phyloP scores from a whole-genome alignment of 345 rosid species.

The Euclidium syriacum region DNA sequence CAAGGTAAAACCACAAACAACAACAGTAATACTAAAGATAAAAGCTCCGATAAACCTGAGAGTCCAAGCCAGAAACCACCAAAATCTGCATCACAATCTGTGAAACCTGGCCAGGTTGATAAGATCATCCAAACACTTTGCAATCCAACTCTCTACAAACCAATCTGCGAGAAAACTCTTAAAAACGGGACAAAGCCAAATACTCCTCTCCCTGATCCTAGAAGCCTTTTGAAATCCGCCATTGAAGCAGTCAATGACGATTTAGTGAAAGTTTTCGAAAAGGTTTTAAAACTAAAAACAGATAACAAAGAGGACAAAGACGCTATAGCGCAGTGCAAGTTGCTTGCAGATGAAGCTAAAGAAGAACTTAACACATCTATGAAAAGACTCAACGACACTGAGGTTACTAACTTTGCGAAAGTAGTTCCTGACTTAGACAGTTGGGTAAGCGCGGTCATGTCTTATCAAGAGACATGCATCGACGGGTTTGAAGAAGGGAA shows the following conservation, averaged over 20 bases:
- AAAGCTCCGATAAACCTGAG: neutral
- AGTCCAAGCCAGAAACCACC: slow-evolving; percentile 16
- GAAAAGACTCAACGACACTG: slow-evolving; percentile 19
- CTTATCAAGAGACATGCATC: slow-evolving; percentile 71
- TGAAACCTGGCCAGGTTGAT: slow-evolving; percentile 20
- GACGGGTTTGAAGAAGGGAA: slow-evolving; percentile 81
- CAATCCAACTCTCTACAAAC: slow-evolving; percentile 43
- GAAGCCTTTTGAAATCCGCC: slow-evolving; percentile 42
- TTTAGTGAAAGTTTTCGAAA: slow-evolving; percentile 33
- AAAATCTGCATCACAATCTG: slow-evolving; percentile 5
- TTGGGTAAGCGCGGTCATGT: slow-evolving; percentile 79
- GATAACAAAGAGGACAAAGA: slow-evolving; percentile 39
- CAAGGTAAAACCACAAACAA: slow-evolving; percentile 16
- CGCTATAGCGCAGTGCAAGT: slow-evolving; percentile 60
- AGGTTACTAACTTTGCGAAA: slow-evolving; percentile 18
- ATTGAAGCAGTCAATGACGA: slow-evolving; percentile 45
- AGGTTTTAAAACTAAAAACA: slow-evolving; percentile 32
- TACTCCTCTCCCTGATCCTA: slow-evolving; percentile 34
- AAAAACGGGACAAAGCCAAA: slow-evolving; percentile 23
- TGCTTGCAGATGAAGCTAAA: slow-evolving; percentile 44
- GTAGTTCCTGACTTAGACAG: slow-evolving; percentile 40
- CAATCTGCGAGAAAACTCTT: slow-evolving; percentile 43
- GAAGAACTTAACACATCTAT: slow-evolving; percentile 43
- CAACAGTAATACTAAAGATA: neutral
- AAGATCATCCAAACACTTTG: slow-evolving; percentile 47